Evolutionary conservation across 257 asterid genomes (phyloP), one percentile per base, ranked within the genome.

Genomic region (Solanum chmielewskii): DNA sequence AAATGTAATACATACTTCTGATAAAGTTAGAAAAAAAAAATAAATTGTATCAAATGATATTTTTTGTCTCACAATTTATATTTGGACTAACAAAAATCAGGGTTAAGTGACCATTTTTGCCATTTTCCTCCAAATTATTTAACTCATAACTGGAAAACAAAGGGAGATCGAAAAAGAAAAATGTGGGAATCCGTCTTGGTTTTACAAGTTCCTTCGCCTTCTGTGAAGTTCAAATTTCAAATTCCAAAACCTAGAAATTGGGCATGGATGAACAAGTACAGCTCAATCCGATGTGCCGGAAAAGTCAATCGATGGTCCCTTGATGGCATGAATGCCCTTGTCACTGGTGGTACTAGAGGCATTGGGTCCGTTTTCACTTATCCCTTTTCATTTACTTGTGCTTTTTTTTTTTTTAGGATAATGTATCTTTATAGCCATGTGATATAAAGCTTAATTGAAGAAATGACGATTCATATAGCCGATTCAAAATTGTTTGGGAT

Each of bases 311-410:
- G 93, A 47, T 93, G 94, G 94, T 92, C 96, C 25, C 96, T 93
- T 86, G 86, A 88, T 41, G 94, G 93, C 87, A 90, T 86, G 91
- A 92, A 92, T 69, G 94, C 95, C 70, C 93, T 93, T 41, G 96
- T 92, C 71, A 92, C 95, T 70, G 95, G 94, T 37, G 95, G 94
- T 86, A 93, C 94, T 84, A 89, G 93, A 86, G 95, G 95, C 44
- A 93, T 93, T 66, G 95, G 93, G 94, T 94, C 71, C 62, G 59
- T 35, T 20, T 62, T 35, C 41, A 29, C 15, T 18, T 31, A 6
- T 21, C 47, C 45, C 9, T 10, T 71, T 78, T 49, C 78, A 47
- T 49, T 45, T 74, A 20, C 49, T 39, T 20, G 62, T 52, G 62
- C 23, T 52, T 52, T 52, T 52, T 49, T 49, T 49, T 49, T 3